phyloP scores from a whole-genome alignment of 176 grass and related monocot species.

The Bonia amplexicaulis region DNA sequence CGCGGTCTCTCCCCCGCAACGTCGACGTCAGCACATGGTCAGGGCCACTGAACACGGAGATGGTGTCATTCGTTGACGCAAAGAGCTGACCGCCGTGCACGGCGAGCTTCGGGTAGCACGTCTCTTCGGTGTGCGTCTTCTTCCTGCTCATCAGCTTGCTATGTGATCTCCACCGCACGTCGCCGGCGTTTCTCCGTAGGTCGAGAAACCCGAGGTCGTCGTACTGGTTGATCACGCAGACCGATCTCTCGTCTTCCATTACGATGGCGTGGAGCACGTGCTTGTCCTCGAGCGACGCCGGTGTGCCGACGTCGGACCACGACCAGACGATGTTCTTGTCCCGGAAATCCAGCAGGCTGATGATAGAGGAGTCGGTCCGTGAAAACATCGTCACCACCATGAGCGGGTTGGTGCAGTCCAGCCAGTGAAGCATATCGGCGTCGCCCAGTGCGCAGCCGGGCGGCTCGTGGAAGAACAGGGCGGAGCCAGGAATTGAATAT shows the following conservation, averaged over 20 bases:
- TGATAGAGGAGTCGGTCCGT: constrained; percentile 62
- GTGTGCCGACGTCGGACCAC: constrained; percentile 61
- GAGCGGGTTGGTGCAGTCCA: constrained; percentile 36
- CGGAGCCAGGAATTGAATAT: too few relatives aligned
- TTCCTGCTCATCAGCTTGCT: constrained; percentile 61
- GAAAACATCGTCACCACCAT: constrained; percentile 84
- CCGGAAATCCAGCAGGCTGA: constrained; percentile 71
- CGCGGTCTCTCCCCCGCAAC: constrained; percentile 46
- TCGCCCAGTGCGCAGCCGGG: constrained; percentile 67
- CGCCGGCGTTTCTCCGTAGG: constrained; percentile 41
- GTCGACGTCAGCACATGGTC: constrained; percentile 74
- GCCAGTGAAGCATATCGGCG: constrained; percentile 81
- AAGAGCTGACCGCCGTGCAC: constrained; percentile 75
- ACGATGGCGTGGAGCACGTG: constrained; percentile 63
- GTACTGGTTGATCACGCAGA: constrained; percentile 82
- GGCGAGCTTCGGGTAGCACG: constrained; percentile 83
- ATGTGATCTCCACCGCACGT: constrained; percentile 72
- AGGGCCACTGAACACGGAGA: constrained; percentile 76
- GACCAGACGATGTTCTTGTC: constrained; percentile 65
- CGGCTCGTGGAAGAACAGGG: constrained; percentile 93
- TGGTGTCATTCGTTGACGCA: constrained; percentile 57
- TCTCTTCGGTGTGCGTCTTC: constrained; percentile 48
- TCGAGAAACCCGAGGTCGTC: constrained; percentile 87
- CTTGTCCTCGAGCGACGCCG: constrained; percentile 65
- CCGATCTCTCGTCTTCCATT: constrained; percentile 44